phyloP scores from a whole-genome alignment of 2,329 filamentous ascomycete genomes.

The Coleophoma cylindrospora region DNA sequence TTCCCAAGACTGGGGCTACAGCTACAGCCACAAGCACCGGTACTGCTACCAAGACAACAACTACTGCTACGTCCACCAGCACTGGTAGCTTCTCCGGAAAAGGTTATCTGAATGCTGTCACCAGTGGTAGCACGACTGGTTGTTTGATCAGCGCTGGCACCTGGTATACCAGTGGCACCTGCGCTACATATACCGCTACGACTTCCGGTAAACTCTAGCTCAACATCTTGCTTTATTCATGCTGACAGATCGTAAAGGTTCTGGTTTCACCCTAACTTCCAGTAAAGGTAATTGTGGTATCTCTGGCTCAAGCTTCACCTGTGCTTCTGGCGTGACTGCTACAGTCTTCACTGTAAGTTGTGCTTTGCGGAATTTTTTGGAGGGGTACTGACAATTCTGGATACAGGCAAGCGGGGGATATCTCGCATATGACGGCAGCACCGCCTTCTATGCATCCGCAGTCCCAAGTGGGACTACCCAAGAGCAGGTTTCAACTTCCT shows the following conservation, averaged over 20 bases:
- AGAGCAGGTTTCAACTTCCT: slow-evolving; percentile 22
- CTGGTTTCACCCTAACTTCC: slow-evolving; percentile 42
- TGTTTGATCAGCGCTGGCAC: slow-evolving; percentile 63
- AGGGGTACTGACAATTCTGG: background rate
- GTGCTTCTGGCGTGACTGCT: slow-evolving; percentile 40
- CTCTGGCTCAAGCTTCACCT: slow-evolving; percentile 46
- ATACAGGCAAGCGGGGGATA: slow-evolving; percentile 13
- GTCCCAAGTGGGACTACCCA: slow-evolving; percentile 26
- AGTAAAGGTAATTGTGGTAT: slow-evolving; percentile 57
- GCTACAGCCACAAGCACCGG: slow-evolving; percentile 43
- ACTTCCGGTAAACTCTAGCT: slow-evolving; percentile 36
- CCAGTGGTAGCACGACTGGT: slow-evolving; percentile 44
- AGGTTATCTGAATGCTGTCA: slow-evolving; percentile 54
- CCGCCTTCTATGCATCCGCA: slow-evolving; percentile 26
- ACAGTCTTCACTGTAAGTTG: slow-evolving; percentile 28
- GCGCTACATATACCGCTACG: slow-evolving; percentile 58
- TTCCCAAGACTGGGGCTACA: slow-evolving; percentile 53
- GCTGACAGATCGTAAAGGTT: slow-evolving; percentile 8
- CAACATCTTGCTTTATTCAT: too few relatives aligned
- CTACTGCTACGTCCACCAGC: slow-evolving; percentile 26
- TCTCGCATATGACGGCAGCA: slow-evolving; percentile 20
- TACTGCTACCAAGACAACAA: slow-evolving; percentile 11
- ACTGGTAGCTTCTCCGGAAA: slow-evolving; percentile 38
- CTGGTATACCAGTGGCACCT: slow-evolving; percentile 65
- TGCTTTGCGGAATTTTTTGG: background rate